Percentiles rank a stretch among this genome's conserved stretches.
Conservation (phyloP, 1,284 basidiomycete genomes). For the Athelia sp. region DNA sequence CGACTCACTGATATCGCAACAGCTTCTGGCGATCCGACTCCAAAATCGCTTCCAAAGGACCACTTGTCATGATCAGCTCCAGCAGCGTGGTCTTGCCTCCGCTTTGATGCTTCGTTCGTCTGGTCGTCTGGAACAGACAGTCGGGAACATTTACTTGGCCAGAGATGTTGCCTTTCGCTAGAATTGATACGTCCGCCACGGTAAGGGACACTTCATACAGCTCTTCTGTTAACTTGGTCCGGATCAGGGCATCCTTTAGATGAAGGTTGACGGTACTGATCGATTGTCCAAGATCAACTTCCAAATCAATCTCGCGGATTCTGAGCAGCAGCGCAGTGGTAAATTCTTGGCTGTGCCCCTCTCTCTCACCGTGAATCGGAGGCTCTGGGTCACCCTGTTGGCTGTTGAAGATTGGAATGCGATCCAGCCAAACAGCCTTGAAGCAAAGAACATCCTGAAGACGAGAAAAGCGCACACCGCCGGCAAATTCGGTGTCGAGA, state of each 20-base stretch:
- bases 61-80: slow-evolving; percentile 73
- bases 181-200: slow-evolving; percentile 58
- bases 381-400: slow-evolving; percentile 22
- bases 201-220: slow-evolving; percentile 61
- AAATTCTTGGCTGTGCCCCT: slow-evolving; percentile 38
- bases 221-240: slow-evolving; percentile 54
- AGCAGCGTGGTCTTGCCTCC: slow-evolving; percentile 50
- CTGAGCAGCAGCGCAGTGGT: slow-evolving; percentile 62
- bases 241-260: slow-evolving; percentile 54
- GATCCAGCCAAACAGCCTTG: slow-evolving; percentile 87
- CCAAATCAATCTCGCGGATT: slow-evolving; percentile 66
- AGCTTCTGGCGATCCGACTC: slow-evolving; percentile 77
- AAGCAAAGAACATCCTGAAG: slow-evolving; percentile 84
- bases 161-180: slow-evolving; percentile 71
- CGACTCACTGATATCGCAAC: slow-evolving; percentile 70
- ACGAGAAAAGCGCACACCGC: slow-evolving; percentile 71
- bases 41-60: slow-evolving; percentile 60
- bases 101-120: slow-evolving; percentile 41
- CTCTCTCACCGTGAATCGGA: slow-evolving; percentile 15
- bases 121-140: slow-evolving; percentile 73
- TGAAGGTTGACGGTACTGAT: slow-evolving; percentile 63
- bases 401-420: slow-evolving; percentile 68
- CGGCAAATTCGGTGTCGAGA: slow-evolving; percentile 73
- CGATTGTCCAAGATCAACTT: slow-evolving; percentile 75
- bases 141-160: slow-evolving; percentile 66